phyloP scores from a whole-genome alignment of 2,329 filamentous ascomycete genomes.

The Hypoxylon rubiginosum region DNA sequence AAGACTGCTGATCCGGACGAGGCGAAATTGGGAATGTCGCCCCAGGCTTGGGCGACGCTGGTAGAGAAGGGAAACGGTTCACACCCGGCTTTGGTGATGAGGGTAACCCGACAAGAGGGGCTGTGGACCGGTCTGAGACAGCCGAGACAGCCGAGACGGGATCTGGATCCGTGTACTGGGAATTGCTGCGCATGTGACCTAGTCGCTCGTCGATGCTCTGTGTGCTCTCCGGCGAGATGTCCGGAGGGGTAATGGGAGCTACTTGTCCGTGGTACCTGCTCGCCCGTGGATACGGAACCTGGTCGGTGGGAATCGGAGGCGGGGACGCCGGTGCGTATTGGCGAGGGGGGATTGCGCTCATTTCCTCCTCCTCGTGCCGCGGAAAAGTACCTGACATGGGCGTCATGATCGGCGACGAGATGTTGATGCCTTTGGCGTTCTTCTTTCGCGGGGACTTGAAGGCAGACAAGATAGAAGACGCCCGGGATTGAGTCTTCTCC shows the following conservation, averaged over 20 bases:
- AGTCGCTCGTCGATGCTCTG: slow-evolving; percentile 71
- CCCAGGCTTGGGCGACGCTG: slow-evolving; percentile 54
- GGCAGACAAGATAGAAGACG: slow-evolving; percentile 72
- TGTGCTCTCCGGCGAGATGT: slow-evolving; percentile 62
- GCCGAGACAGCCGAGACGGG: slow-evolving; percentile 68
- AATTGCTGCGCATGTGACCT: slow-evolving; percentile 58
- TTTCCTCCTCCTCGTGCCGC: slow-evolving; percentile 67
- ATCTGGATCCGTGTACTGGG: slow-evolving; percentile 60
- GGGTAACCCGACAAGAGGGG: slow-evolving; percentile 65
- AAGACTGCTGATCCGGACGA: slow-evolving; percentile 63
- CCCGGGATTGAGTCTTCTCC: slow-evolving; percentile 67
- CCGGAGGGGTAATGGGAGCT: slow-evolving; percentile 62
- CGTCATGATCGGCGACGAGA: slow-evolving; percentile 76
- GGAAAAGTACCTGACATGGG: slow-evolving; percentile 72
- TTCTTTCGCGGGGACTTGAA: slow-evolving; percentile 72
- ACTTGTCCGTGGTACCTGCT: slow-evolving; percentile 51
- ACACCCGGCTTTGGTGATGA: slow-evolving; percentile 58
- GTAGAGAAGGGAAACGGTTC: slow-evolving; percentile 54
- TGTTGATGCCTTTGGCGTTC: slow-evolving; percentile 64
- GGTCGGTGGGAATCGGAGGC: slow-evolving; percentile 67
- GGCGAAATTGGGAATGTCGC: slow-evolving; percentile 59
- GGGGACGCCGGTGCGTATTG: slow-evolving; percentile 70
- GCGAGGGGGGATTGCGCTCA: slow-evolving; percentile 69
- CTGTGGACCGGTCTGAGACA: slow-evolving; percentile 64
- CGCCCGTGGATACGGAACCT: slow-evolving; percentile 55